Evolutionary conservation across 2,329 filamentous ascomycete species (phyloP).

Genomic region (Neonectria hederae): DNA sequence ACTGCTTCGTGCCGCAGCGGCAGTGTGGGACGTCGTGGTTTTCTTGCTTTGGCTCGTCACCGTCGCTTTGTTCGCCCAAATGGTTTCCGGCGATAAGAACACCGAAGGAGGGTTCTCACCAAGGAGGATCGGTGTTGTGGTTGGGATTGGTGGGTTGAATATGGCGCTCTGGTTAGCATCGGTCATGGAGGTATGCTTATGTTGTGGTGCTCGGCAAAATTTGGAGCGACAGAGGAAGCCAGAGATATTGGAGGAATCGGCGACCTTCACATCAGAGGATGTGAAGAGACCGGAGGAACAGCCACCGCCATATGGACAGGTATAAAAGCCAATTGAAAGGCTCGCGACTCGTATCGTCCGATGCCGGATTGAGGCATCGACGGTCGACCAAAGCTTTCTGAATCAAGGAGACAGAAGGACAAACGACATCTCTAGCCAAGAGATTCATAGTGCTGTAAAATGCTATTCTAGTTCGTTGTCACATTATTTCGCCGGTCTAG

Average conservation of each 20-base stretch:
- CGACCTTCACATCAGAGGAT: neutral
- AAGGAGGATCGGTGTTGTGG: slow-evolving; percentile 1
- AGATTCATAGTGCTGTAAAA: slow-evolving; percentile 2
- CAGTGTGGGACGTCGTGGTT: slow-evolving; percentile 16
- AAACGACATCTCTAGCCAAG: neutral
- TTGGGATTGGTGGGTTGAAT: slow-evolving; percentile 22
- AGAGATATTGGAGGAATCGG: neutral
- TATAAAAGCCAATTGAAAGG: neutral
- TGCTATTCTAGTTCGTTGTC: neutral
- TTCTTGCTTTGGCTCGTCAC: slow-evolving; percentile 28
- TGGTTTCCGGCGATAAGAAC: neutral
- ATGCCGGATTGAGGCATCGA: neutral
- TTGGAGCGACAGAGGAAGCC: neutral
- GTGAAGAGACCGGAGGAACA: slow-evolving; percentile 5
- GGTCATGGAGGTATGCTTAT: slow-evolving; percentile 21
- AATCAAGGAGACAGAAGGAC: neutral
- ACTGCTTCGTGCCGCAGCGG: slow-evolving; percentile 2
- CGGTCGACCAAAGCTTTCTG: neutral
- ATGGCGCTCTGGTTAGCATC: slow-evolving; percentile 24
- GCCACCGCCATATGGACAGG: slow-evolving; percentile 12
- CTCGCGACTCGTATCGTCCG: neutral
- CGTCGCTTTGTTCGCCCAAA: slow-evolving; percentile 19
- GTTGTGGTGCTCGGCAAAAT: slow-evolving; percentile 8
- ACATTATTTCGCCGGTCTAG: slow-evolving; percentile 9
- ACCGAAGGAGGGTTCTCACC: neutral